Conservation (phyloP, 768 basidiomycete species). For the Suillus paluster region DNA sequence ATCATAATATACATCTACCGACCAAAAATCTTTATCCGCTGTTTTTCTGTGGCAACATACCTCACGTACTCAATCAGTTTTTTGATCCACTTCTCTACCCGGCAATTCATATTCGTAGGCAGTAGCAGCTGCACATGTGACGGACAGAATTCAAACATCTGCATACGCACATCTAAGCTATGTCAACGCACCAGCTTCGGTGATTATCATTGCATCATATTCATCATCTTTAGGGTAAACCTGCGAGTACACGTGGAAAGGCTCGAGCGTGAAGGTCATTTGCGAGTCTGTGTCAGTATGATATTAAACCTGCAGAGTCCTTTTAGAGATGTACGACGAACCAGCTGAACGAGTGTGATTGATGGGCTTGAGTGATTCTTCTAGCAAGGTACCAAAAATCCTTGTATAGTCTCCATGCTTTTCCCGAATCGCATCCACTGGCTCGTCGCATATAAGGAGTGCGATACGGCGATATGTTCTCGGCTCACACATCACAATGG, state of each 20-base stretch:
- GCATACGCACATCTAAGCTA: background rate
- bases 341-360: slow-evolving; percentile 12
- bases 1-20: background rate
- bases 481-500: background rate
- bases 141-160: background rate
- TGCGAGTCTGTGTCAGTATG: slow-evolving; percentile 12
- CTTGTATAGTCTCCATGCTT: slow-evolving; percentile 59
- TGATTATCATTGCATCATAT: slow-evolving; percentile 77
- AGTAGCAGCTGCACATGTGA: slow-evolving; percentile 56
- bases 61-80: slow-evolving; percentile 63
- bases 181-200: slow-evolving; percentile 74
- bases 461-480: slow-evolving; percentile 38
- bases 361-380: slow-evolving; percentile 32
- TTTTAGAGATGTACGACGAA: background rate
- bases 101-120: slow-evolving; percentile 64
- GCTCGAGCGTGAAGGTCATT: slow-evolving; percentile 56
- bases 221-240: slow-evolving; percentile 61
- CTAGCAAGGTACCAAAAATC: slow-evolving; percentile 55
- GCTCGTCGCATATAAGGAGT: slow-evolving; percentile 71
- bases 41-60: slow-evolving; percentile 51
- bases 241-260: slow-evolving; percentile 68
- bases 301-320: background rate
- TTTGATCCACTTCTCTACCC: slow-evolving; percentile 68
- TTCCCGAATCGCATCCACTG: slow-evolving; percentile 46
- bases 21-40: slow-evolving; percentile 78